Evolutionary conservation across 2,329 filamentous ascomycete species (phyloP), one percentile per base, ranked within the genome.

Genomic region (Fusarium tricinctum): DNA sequence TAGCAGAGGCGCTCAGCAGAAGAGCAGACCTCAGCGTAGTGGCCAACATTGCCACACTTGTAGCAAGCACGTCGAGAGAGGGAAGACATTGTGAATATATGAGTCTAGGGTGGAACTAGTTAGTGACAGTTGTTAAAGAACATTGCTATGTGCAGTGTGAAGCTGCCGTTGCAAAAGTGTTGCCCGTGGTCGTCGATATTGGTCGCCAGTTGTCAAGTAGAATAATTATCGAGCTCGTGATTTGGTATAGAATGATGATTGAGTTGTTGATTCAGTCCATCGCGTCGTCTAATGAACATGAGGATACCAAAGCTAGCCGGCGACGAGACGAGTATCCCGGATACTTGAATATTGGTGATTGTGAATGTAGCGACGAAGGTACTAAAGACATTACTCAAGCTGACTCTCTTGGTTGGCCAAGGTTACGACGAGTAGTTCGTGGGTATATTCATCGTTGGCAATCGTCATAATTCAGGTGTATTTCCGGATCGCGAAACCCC

Each of bases 1-100:
- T 99, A 99, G 91, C 96, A 99, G 77, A 99, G 92, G 78, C 96
- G 93, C 88, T 99, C 95, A 63, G 94, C 92, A 63, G 95, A 97
- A 67, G 95, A 96, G 91, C 96, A 99, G 74, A 97, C 94, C 88
- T 98, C 94, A 78, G 84, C 85, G 72, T 88, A 90, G 80, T 94
- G 91, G 80, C 91, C 91, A 80, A 94, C 91, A 77, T 94, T 93
- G 84, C 92, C 92, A 83, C 88, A 91, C 81, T 91, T 92, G 86
- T 92, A 92, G 86, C 92, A 94, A 75, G 91, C 91, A 82, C 92
- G 91, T 81, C 92, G 91, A 78, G 91, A 92, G 75, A 94, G 86
- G 66, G 90, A 92, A 83, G 92, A 91, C 91, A 94, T 94, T 74
- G 77, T 84, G 78, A 76, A 63, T 42, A 63, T 39, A 51, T 32